phyloP scores from a whole-genome alignment of 495 filamentous ascomycete genomes.

The Neurospora sp. region DNA sequence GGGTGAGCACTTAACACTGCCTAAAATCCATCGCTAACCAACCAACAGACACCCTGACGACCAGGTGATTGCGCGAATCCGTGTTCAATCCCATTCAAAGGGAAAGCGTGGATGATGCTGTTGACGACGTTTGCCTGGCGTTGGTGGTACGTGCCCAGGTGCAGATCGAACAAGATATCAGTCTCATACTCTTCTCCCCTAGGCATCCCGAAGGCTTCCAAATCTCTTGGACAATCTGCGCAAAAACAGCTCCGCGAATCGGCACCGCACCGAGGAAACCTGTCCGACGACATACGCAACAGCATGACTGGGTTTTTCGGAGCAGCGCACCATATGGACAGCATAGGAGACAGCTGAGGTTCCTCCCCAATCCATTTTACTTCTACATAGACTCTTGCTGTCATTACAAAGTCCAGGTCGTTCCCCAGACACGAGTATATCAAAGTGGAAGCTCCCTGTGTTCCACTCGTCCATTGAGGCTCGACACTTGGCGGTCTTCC shows the following conservation, averaged over 20 bases:
- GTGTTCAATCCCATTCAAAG: background rate
- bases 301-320: background rate
- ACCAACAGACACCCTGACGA: background rate
- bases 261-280: background rate
- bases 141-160: background rate
- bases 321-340: background rate
- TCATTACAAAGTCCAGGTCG: background rate
- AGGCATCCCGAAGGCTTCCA: background rate
- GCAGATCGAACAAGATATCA: background rate
- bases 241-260: background rate
- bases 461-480: background rate
- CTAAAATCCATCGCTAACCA: background rate
- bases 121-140: background rate
- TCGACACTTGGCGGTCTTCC: background rate
- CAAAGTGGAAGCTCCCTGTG: background rate
- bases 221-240: background rate
- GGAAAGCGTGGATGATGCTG: background rate
- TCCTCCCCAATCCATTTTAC: background rate
- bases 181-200: background rate
- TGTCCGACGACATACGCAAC: background rate
- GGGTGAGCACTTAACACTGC: background rate
- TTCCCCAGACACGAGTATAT: background rate
- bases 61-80: background rate
- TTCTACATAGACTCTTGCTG: background rate
- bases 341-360: background rate